phyloP scores from a whole-genome alignment of 495 filamentous ascomycete species.

The Daldinia grandis region DNA sequence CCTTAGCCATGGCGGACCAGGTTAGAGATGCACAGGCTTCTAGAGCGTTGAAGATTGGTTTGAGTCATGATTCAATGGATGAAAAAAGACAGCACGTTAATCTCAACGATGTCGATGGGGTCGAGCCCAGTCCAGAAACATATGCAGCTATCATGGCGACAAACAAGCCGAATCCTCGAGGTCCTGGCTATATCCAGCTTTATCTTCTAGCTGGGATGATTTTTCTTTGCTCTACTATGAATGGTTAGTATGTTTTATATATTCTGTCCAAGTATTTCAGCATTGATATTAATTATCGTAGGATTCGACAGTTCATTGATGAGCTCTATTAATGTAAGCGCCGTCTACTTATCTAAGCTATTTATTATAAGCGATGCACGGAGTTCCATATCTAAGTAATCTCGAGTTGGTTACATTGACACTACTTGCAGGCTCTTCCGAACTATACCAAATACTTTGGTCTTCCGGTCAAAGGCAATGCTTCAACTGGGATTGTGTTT shows the following conservation, averaged over 20 bases:
- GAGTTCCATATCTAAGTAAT: neutral
- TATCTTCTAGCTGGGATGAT: conserved; percentile 42
- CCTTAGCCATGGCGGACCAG: conserved; percentile 22
- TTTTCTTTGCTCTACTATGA: conserved; percentile 46
- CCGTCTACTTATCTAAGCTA: neutral
- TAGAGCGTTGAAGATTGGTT: conserved; percentile 11
- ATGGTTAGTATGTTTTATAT: conserved; percentile 28
- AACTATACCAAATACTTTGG: conserved; percentile 45
- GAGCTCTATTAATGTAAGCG: conserved; percentile 46
- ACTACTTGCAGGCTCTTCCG: conserved; percentile 36
- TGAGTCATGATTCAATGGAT: conserved; percentile 23
- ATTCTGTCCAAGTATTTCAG: neutral
- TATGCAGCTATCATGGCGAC: conserved; percentile 45
- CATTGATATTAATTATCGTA: conserved; percentile 15
- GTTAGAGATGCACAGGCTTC: conserved; percentile 6
- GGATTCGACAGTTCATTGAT: conserved; percentile 48
- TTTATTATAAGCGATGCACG: neutral
- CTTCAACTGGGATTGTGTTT: conserved; percentile 47
- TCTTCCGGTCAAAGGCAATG: conserved; percentile 36
- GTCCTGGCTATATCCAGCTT: conserved; percentile 41
- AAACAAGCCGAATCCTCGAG: conserved; percentile 40
- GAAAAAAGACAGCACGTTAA: conserved; percentile 3
- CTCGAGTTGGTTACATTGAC: neutral
- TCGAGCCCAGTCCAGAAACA: conserved; percentile 34
- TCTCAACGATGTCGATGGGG: conserved; percentile 23